Evolutionary conservation across 208 protist species (phyloP).

Genomic region (Leishmania aethiopica): DNA sequence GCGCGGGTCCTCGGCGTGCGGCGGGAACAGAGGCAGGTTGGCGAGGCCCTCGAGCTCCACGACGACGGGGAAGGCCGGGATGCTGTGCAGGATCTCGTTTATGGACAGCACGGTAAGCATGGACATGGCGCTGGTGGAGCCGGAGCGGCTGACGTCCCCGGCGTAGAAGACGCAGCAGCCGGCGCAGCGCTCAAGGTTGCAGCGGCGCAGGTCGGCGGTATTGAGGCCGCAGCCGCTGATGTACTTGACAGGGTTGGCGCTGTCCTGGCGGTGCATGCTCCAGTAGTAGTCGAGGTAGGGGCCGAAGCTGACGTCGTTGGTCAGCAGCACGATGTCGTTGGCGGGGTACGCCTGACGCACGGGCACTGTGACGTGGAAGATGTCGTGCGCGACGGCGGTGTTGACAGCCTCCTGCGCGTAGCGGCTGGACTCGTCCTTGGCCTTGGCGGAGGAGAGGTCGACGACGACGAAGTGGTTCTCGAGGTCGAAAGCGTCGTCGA

Average conservation of each 20-base stretch:
- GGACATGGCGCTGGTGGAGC: slow-evolving; percentile 82
- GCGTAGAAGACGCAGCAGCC: slow-evolving; percentile 78
- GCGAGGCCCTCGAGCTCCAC: slow-evolving; percentile 75
- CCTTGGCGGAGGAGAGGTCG: slow-evolving; percentile 74
- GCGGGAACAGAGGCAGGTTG: slow-evolving; percentile 79
- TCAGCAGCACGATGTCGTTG: slow-evolving; percentile 78
- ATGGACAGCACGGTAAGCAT: slow-evolving; percentile 80
- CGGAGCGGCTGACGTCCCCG: slow-evolving; percentile 67
- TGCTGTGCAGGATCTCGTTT: slow-evolving; percentile 64
- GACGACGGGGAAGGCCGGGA: slow-evolving; percentile 72
- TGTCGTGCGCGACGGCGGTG: slow-evolving; percentile 62
- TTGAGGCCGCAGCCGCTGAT: slow-evolving; percentile 80
- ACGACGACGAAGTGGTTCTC: slow-evolving; percentile 82
- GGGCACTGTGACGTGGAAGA: slow-evolving; percentile 64
- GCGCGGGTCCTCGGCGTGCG: slow-evolving; percentile 58
- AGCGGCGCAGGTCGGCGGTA: slow-evolving; percentile 61
- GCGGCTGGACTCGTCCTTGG: slow-evolving; percentile 53
- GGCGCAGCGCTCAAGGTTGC: slow-evolving; percentile 71
- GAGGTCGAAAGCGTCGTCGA: slow-evolving; percentile 71
- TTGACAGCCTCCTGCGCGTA: slow-evolving; percentile 61
- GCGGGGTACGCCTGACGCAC: slow-evolving; percentile 66
- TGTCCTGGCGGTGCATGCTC: slow-evolving; percentile 30
- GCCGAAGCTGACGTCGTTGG: slow-evolving; percentile 68
- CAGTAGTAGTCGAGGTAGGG: slow-evolving; percentile 81
- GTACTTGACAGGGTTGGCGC: slow-evolving; percentile 55